A percentile compares a stretch with the other conserved stretches of the same genome.
Conservation (phyloP, 345 rosid genomes). For the Eucalyptus decipiens region DNA sequence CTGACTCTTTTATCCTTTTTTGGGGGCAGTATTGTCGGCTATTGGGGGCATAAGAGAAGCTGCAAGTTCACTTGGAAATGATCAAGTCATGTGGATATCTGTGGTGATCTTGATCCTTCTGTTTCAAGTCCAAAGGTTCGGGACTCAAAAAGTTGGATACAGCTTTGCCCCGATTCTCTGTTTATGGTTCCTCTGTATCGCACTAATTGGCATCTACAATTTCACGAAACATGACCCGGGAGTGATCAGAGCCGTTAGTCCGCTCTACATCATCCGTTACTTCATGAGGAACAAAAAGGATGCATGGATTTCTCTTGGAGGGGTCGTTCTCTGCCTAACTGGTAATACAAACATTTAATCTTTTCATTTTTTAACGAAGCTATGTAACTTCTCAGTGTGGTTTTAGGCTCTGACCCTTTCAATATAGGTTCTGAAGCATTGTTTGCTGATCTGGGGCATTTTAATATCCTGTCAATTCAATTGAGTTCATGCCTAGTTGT, state of each 20-base stretch:
- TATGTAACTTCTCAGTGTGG: neutral
- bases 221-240: constrained; percentile 2
- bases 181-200: constrained; percentile 6
- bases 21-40: constrained; percentile 7
- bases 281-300: constrained; percentile 8
- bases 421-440: constrained; percentile 21
- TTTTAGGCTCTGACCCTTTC: neutral
- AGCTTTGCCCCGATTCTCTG: constrained; percentile 10
- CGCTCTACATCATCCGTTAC: constrained; percentile 1
- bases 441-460: constrained; percentile 31
- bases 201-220: constrained; percentile 9
- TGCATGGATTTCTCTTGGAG: constrained; percentile 22
- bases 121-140: constrained; percentile 12
- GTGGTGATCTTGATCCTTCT: constrained; percentile 4
- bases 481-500: constrained; percentile 8
- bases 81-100: constrained; percentile 14
- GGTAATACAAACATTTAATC: neutral
- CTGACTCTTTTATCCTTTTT: neutral
- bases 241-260: constrained; percentile 11
- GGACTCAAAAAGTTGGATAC: constrained; percentile 11
- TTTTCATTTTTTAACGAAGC: neutral
- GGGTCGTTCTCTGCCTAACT: constrained; percentile 16
- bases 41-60: constrained; percentile 14
- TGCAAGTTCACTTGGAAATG: neutral
- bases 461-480: constrained; percentile 12